Evolutionary conservation across 371 early-diverging fungal genomes (phyloP).

Genomic region (Funneliformis caledonium): DNA sequence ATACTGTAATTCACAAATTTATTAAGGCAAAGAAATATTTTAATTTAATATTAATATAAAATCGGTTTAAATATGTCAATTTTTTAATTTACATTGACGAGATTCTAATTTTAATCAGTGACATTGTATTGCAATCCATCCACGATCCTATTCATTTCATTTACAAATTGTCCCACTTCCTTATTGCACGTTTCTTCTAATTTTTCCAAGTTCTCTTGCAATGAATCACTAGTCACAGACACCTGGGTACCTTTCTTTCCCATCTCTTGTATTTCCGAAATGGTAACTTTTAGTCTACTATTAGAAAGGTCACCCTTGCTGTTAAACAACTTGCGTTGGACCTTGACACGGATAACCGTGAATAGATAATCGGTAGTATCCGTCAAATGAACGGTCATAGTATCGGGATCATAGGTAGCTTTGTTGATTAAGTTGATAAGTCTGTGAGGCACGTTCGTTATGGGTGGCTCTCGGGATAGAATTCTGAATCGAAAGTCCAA

Average conservation of each 20-base stretch:
- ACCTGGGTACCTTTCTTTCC: neutral
- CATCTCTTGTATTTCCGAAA: neutral
- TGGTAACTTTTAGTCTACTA: neutral
- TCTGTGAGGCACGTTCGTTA: neutral
- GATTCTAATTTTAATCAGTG: too few species aligned
- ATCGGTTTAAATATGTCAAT: too few species aligned
- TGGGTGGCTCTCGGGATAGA: neutral
- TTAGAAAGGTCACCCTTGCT: neutral
- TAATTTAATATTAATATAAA: too few species aligned
- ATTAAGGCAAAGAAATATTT: too few species aligned
- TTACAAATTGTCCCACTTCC: neutral
- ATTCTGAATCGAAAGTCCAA: conserved; percentile 3
- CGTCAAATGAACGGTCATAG: neutral
- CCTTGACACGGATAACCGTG: neutral
- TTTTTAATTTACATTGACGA: too few species aligned
- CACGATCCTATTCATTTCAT: neutral
- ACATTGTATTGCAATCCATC: neutral
- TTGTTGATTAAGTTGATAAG: neutral
- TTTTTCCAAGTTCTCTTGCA: neutral
- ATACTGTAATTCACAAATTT: too few species aligned
- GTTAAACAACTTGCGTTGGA: neutral
- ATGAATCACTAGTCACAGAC: neutral
- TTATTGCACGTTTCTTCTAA: neutral
- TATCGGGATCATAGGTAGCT: neutral
- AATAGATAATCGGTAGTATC: neutral